Evolutionary conservation across 2,329 filamentous ascomycete genomes (phyloP).

Genomic region (Pestalotiopsis sp.): DNA sequence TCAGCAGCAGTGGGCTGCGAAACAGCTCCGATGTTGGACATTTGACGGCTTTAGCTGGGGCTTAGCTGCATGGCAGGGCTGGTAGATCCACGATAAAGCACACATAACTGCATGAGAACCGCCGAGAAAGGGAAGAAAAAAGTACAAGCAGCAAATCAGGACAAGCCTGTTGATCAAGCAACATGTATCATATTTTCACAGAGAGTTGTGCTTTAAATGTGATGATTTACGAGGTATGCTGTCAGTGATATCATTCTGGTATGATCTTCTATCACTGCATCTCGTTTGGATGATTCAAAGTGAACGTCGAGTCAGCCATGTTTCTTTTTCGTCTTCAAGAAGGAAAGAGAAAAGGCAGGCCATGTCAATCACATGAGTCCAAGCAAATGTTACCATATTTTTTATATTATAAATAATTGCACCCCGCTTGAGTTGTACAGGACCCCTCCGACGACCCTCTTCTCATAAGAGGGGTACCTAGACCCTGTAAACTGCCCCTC

Average conservation of each 20-base stretch:
- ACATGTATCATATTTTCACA: too few relatives aligned
- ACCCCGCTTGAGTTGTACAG: neutral
- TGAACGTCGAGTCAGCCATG: too few relatives aligned
- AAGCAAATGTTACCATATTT: neutral
- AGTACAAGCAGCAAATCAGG: neutral
- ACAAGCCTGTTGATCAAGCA: too few relatives aligned
- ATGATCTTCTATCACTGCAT: too few relatives aligned
- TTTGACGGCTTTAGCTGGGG: constrained; percentile 1
- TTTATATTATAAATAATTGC: neutral
- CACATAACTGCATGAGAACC: neutral
- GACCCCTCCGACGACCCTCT: neutral
- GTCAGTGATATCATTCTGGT: too few relatives aligned
- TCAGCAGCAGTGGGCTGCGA: neutral
- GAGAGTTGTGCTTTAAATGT: too few relatives aligned
- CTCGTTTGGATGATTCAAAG: too few relatives aligned
- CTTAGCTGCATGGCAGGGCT: constrained; percentile 6
- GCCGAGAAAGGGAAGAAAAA: neutral
- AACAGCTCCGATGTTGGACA: neutral
- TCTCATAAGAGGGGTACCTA: neutral
- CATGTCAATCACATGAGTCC: too few relatives aligned
- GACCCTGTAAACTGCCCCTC: neutral
- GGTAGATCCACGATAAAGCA: neutral
- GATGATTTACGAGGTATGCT: too few relatives aligned
- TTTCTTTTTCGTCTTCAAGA: too few relatives aligned
- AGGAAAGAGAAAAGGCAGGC: too few relatives aligned